These are phyloP conservation scores for Globisporangium spinosum DNA, from an alignment of 352 stramenopile genomes.

Conservation along the genomic window DNA sequence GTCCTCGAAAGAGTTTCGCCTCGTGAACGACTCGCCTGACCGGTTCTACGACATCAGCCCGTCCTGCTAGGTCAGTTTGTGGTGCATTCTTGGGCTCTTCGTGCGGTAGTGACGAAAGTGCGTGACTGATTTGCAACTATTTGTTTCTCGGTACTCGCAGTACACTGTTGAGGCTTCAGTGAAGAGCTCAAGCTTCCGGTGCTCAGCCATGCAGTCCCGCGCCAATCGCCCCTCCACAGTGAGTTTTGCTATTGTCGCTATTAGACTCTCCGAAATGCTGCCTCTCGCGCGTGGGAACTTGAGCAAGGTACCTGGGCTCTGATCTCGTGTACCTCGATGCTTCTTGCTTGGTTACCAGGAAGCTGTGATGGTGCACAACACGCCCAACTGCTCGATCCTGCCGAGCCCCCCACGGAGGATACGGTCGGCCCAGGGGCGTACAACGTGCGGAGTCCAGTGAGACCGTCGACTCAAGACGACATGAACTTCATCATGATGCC, in stretches of 20 bases:
- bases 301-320: background rate
- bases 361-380: constrained; percentile 72
- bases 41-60: constrained; percentile 75
- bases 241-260: background rate
- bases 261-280: background rate
- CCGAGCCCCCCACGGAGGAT: constrained; percentile 41
- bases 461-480: constrained; percentile 31
- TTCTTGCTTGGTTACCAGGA: constrained; percentile 26
- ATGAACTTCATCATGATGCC: constrained; percentile 75
- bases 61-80: constrained; percentile 41
- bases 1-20: constrained; percentile 57
- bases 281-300: background rate
- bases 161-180: constrained; percentile 61
- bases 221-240: constrained; percentile 53
- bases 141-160: constrained; percentile 18
- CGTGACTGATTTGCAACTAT: background rate
- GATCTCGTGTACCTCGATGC: background rate
- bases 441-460: constrained; percentile 22
- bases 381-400: constrained; percentile 58
- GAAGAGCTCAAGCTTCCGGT: constrained; percentile 65
- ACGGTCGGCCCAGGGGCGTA: constrained; percentile 52
- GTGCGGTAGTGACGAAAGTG: background rate
- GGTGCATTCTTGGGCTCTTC: background rate
- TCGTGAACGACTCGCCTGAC: constrained; percentile 49
- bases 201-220: constrained; percentile 57